These are phyloP conservation scores for Rhododendron vialii DNA, from an alignment of 148 eudicot species.

Conservation along the genomic window DNA sequence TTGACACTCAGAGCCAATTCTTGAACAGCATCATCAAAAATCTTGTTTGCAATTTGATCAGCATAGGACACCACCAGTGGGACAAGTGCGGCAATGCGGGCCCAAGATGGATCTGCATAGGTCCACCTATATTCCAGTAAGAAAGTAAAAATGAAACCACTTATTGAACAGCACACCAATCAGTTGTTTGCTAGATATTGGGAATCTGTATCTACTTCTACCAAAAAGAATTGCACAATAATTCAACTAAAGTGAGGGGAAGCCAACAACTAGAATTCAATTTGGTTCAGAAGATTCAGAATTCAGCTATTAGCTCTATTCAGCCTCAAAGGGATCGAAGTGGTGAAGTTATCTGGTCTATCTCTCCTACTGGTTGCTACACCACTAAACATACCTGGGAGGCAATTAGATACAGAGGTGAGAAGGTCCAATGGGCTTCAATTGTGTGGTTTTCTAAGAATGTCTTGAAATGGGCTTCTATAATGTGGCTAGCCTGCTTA, in stretches of 20 bases:
- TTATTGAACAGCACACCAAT: neutral
- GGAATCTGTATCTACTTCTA: neutral
- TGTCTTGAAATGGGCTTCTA: neutral
- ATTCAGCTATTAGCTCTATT: too few relatives aligned
- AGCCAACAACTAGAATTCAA: neutral
- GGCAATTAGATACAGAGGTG: neutral
- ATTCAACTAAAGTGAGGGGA: neutral
- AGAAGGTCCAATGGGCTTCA: neutral
- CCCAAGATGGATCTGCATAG: conserved; percentile 84
- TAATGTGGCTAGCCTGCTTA: neutral
- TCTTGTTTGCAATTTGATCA: conserved; percentile 53
- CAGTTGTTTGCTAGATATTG: neutral
- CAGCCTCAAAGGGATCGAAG: too few relatives aligned
- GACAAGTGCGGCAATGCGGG: conserved; percentile 74
- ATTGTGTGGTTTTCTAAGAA: neutral
- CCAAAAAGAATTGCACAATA: neutral
- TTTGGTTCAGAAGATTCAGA: too few relatives aligned
- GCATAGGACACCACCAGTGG: conserved; percentile 74
- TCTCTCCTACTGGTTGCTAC: neutral
- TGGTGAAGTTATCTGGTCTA: neutral
- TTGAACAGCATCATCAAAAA: conserved; percentile 54
- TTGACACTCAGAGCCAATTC: conserved; percentile 64
- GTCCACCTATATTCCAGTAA: conserved; percentile 69
- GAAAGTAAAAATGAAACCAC: conserved; percentile 23
- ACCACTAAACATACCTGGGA: neutral